A percentile compares a stretch with the other conserved stretches of the same genome.
These are phyloP conservation scores for Leucocoprinus sp. DNA, from an alignment of 768 basidiomycete genomes.

Conservation along the genomic window DNA sequence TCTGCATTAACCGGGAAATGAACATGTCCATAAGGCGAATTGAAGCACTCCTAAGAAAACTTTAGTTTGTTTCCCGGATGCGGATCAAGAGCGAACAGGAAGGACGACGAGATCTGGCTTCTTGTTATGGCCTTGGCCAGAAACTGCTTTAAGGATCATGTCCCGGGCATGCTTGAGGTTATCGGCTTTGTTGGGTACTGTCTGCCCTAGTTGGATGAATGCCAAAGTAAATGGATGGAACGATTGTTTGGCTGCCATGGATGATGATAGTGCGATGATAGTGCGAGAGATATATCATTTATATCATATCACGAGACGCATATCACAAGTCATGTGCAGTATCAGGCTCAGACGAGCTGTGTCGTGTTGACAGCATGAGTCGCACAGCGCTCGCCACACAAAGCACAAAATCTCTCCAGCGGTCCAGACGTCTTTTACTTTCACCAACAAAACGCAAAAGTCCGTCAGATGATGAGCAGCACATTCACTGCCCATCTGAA, in stretches of 20 bases:
- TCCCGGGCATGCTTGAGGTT: constrained; percentile 82
- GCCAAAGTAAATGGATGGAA: constrained; percentile 80
- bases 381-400: constrained; percentile 8
- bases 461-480: constrained; percentile 1
- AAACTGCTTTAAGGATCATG: constrained; percentile 66
- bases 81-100: constrained; percentile 46
- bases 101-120: constrained; percentile 81
- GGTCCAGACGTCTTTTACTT: constrained; percentile 8
- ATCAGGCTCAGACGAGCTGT: too few species aligned
- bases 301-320: not conserved
- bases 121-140: constrained; percentile 30
- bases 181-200: constrained; percentile 60
- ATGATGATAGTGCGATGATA: not conserved
- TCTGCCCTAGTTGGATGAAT: constrained; percentile 77
- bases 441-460: constrained; percentile 12
- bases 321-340: not conserved
- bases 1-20: constrained; percentile 86
- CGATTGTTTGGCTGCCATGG: constrained; percentile 8
- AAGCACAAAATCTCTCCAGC: not conserved
- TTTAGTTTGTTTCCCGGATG: not conserved
- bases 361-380: constrained; percentile 7
- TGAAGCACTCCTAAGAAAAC: constrained; percentile 69
- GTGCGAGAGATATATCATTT: not conserved
- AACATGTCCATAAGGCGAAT: constrained; percentile 74
- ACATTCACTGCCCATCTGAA: constrained; percentile 1